Base-by-base conservation (phyloP, 345 rosid genomes). In the Populus pruinosa region DNA sequence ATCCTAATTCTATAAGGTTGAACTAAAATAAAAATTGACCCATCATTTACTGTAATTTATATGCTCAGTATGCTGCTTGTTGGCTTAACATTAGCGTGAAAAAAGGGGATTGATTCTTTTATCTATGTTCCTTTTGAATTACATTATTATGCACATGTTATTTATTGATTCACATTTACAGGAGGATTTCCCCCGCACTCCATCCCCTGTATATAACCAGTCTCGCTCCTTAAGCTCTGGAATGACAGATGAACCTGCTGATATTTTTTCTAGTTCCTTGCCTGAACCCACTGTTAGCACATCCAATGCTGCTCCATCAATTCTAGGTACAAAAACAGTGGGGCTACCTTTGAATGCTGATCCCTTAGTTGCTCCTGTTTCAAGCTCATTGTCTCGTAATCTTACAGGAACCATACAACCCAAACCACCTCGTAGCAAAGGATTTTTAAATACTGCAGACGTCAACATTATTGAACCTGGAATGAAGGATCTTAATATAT, bases 181-280 rank as follows among this genome's bases (percentile, higher is more conserved):
- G 92, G 87, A 82, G 79, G 82, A 82, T 76, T 77, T 64, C 68
- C 86, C 87, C 50, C 53, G 78, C 49, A 74, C 78, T 38, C 73
- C 80, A 8, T 86, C 88, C 65, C 86, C 81, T 75, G 76, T 83
- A 44, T 79, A 82, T 82, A 86, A 84, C 78, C 87, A 77, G 75
- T 76, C 86, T 66, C 83, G 76, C 72, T 82, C 87, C 70, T 81
- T 82, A 73, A 84, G 80, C 77, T 78, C 84, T 68, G 85, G 84
- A 78, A 71, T 82, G 71, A 81, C 69, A 59, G 82, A 84, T 69
- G 82, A 69, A 70, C 81, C 70, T 16, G 85, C 73, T 75, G 86
- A 33, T 47, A 43, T 43, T 38, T 82, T 29, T 75, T 72, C 74
- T 56, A 79, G 73, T 80, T 82, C 78, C 65, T 63, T 77, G 72